A percentile compares a stretch with the other conserved stretches of the same genome.
Evolutionary conservation across 2,329 filamentous ascomycete genomes (phyloP).

Genomic region (Colletotrichum sp.): DNA sequence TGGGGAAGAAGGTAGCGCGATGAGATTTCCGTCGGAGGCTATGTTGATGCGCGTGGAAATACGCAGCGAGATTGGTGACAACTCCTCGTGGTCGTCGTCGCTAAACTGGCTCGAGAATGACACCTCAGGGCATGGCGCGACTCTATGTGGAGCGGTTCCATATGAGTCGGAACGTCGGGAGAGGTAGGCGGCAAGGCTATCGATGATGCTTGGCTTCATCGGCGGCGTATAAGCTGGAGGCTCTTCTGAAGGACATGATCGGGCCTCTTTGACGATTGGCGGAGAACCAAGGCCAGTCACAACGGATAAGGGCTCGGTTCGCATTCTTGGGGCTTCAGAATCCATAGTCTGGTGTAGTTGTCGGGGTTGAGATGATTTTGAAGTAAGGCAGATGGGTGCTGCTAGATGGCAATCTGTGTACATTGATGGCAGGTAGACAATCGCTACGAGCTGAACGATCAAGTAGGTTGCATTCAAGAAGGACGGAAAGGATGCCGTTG

Average conservation of each 20-base stretch:
- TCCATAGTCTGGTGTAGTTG: background rate
- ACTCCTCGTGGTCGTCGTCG: constrained; percentile 22
- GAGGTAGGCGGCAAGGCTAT: constrained; percentile 58
- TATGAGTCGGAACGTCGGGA: background rate
- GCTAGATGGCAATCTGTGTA: background rate
- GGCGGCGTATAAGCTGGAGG: constrained; percentile 23
- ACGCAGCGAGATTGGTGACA: constrained; percentile 47
- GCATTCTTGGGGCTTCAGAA: background rate
- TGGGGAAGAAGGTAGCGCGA: constrained; percentile 46
- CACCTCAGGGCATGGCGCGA: background rate
- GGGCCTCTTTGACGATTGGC: background rate
- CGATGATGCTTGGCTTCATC: constrained; percentile 63
- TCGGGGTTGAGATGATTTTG: background rate
- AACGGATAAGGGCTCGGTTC: background rate
- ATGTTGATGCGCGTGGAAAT: constrained; percentile 55
- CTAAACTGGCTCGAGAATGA: background rate
- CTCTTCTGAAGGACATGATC: background rate
- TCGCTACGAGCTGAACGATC: background rate
- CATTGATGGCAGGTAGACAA: background rate
- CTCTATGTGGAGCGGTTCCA: background rate
- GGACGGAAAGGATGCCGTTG: background rate
- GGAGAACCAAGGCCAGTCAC: background rate
- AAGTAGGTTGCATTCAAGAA: background rate
- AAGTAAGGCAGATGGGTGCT: background rate
- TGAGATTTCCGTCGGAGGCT: constrained; percentile 52